Evolutionary conservation across 768 basidiomycete genomes (phyloP).

Genomic region (Tricholoma terreum): DNA sequence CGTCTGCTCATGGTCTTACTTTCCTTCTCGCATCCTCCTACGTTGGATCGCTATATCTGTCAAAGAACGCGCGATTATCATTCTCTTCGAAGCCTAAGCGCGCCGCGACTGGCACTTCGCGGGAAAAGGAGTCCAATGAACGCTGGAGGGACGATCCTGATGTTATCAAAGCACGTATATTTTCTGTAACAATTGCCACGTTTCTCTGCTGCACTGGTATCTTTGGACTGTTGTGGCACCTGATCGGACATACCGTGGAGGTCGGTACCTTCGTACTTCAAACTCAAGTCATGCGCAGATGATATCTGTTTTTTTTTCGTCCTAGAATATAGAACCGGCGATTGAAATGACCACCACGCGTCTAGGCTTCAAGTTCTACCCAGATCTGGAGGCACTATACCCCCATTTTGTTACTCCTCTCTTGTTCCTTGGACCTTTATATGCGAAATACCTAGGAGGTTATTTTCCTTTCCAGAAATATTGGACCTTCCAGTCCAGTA

Average conservation of each 20-base stretch:
- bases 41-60: constrained; percentile 82
- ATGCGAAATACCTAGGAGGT: constrained; percentile 43
- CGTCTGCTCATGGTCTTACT: constrained; percentile 52
- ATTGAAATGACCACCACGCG: constrained; percentile 31
- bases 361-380: constrained; percentile 36
- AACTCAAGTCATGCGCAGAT: not conserved
- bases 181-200: constrained; percentile 65
- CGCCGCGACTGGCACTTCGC: constrained; percentile 25
- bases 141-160: constrained; percentile 79
- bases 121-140: constrained; percentile 32
- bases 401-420: constrained; percentile 69
- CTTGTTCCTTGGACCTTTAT: constrained; percentile 78
- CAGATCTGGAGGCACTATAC: constrained; percentile 18
- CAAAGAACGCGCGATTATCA: constrained; percentile 57
- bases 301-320: not conserved
- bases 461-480: constrained; percentile 53
- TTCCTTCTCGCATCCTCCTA: constrained; percentile 62
- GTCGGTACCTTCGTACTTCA: constrained; percentile 13
- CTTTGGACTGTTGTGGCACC: constrained; percentile 36
- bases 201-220: constrained; percentile 53
- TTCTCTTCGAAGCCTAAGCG: constrained; percentile 35
- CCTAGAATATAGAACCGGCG: constrained; percentile 16
- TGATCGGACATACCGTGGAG: constrained; percentile 19
- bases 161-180: constrained; percentile 77
- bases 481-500: constrained; percentile 42